Evolutionary conservation across 1,284 basidiomycete genomes (phyloP).

Genomic region (Microbotryum intermedium): DNA sequence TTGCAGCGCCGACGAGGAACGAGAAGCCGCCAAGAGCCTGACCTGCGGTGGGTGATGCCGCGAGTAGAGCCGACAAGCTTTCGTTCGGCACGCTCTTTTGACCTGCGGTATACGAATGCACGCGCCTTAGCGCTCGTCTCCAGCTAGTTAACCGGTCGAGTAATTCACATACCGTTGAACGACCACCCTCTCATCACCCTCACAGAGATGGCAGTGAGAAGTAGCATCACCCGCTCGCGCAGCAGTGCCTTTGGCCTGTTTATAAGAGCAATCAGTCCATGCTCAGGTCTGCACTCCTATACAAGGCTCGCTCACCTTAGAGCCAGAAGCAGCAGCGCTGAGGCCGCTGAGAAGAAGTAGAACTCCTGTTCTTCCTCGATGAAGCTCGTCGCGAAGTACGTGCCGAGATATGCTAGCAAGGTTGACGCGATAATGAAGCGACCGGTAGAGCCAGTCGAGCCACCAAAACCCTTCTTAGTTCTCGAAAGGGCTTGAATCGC

Average conservation of each 20-base stretch:
- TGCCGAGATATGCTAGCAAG: constrained; percentile 9
- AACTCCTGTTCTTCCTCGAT: constrained; percentile 32
- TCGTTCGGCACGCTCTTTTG: constrained; percentile 19
- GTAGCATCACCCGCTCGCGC: neutral
- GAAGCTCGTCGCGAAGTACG: constrained; percentile 28
- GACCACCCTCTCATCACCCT: constrained; percentile 27
- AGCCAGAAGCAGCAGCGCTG: neutral
- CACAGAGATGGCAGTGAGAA: constrained; percentile 1
- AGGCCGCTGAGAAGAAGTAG: constrained; percentile 25
- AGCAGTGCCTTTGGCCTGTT: neutral
- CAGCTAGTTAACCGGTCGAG: too few relatives aligned
- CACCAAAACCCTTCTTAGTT: neutral
- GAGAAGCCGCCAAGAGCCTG: neutral
- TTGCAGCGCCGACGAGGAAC: neutral
- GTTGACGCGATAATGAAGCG: neutral
- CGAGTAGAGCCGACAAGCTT: constrained; percentile 4
- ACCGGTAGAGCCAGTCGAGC: neutral
- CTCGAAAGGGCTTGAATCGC: neutral
- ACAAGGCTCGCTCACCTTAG: neutral
- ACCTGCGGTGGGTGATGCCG: neutral
- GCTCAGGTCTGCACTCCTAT: too few relatives aligned
- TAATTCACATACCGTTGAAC: constrained; percentile 16
- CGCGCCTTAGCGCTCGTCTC: neutral
- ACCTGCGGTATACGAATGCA: neutral
- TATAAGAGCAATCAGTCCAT: too few relatives aligned